A percentile compares a stretch with the other conserved stretches of the same genome.
These are phyloP conservation scores for Colletotrichum acutatum DNA, from an alignment of 2,329 filamentous ascomycete genomes.

Conservation along the genomic window DNA sequence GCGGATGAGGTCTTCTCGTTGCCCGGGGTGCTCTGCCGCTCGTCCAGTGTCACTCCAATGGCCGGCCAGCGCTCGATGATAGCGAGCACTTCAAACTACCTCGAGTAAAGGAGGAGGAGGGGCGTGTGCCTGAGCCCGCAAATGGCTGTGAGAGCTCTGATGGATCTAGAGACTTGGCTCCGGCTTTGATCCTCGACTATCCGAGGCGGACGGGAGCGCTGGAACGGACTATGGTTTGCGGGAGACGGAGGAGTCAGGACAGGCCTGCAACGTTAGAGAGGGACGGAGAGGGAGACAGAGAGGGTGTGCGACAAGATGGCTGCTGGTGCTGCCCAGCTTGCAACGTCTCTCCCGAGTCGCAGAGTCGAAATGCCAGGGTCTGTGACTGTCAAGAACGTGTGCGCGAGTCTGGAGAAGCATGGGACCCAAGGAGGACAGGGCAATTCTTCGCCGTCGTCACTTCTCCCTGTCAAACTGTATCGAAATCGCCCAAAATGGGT, in stretches of 20 bases:
- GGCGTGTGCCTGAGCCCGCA: conserved; percentile 18
- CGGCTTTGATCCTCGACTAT: not conserved
- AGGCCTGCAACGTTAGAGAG: not conserved
- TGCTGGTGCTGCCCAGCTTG: not conserved
- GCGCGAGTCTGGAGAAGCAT: not conserved
- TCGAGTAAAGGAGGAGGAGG: not conserved
- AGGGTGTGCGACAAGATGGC: not conserved
- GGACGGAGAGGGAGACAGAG: not conserved
- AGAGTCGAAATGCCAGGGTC: not conserved
- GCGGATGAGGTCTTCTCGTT: conserved; percentile 31
- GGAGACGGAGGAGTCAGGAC: not conserved
- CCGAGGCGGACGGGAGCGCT: conserved; percentile 7
- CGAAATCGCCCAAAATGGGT: not conserved
- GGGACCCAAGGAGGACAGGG: not conserved
- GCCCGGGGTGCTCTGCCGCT: conserved; percentile 32
- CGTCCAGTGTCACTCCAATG: conserved; percentile 33
- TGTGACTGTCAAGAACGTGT: not conserved
- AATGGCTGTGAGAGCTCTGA: not conserved
- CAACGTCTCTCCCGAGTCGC: not conserved
- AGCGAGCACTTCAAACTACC: not conserved
- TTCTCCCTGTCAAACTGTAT: conserved; percentile 4
- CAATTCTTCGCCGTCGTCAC: not conserved
- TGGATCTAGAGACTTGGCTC: not conserved
- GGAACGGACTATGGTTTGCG: conserved; percentile 1
- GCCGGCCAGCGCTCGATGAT: conserved; percentile 8